These are phyloP conservation scores for Boletus barrowsii DNA, from an alignment of 768 basidiomycete genomes.

Conservation along the genomic window DNA sequence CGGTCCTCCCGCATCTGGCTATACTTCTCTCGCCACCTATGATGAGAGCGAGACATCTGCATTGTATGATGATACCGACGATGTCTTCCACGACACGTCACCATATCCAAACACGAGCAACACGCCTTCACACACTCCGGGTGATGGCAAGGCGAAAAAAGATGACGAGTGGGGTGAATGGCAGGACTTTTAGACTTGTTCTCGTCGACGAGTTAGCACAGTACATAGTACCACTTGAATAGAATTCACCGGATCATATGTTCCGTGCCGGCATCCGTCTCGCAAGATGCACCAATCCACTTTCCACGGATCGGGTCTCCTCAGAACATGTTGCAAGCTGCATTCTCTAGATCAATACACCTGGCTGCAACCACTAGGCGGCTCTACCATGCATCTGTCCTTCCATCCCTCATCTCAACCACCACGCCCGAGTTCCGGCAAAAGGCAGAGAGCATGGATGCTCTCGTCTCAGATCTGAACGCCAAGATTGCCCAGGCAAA, in stretches of 20 bases:
- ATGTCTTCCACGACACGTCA: slow-evolving; percentile 49
- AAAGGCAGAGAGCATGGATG: slow-evolving; percentile 68
- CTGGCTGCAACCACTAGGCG: slow-evolving; percentile 19
- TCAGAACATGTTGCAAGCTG: slow-evolving; percentile 18
- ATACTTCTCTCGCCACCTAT: slow-evolving; percentile 45
- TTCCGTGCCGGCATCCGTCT: slow-evolving; percentile 16
- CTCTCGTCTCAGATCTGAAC: slow-evolving; percentile 62
- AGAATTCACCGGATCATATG: slow-evolving; percentile 11
- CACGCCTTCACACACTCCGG: slow-evolving; percentile 3
- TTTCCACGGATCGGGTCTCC: no score
- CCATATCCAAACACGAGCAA: slow-evolving; percentile 15
- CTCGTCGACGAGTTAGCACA: no score
- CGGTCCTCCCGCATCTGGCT: slow-evolving; percentile 52
- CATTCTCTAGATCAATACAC: slow-evolving; percentile 13
- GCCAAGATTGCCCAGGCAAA: slow-evolving; percentile 55
- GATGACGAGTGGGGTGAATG: slow-evolving; percentile 73
- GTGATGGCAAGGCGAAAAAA: slow-evolving; percentile 28
- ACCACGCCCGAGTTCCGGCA: slow-evolving; percentile 67
- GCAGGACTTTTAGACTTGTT: slow-evolving; percentile 64
- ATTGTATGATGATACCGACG: slow-evolving; percentile 62
- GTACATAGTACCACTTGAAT: not conserved
- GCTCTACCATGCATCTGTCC: slow-evolving; percentile 66
- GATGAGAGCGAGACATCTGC: slow-evolving; percentile 56
- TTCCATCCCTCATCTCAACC: slow-evolving; percentile 70
- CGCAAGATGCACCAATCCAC: no score